Evolutionary conservation across 139 green algal species (phyloP).

Genomic region (Eudorina sp.): DNA sequence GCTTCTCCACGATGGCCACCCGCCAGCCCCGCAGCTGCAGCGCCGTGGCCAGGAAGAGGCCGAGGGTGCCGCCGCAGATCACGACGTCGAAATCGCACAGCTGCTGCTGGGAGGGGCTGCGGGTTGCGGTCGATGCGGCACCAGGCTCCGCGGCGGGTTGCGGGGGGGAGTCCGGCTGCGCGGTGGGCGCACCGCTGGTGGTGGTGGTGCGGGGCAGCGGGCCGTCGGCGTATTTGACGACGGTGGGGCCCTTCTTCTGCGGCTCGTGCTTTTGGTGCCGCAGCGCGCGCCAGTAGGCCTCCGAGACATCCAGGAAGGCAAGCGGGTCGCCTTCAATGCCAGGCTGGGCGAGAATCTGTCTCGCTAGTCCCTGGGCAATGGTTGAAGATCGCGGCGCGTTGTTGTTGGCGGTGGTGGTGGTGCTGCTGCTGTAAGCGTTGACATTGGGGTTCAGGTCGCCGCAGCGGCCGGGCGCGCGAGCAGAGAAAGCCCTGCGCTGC

Average conservation of each 20-base stretch:
- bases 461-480: not conserved
- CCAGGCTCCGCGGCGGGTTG: not conserved
- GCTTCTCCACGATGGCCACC: slow-evolving; percentile 77
- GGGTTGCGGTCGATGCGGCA: not conserved
- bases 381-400: not conserved
- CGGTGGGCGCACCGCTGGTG: not conserved
- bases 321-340: slow-evolving; percentile 55
- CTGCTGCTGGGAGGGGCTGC: not conserved
- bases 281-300: slow-evolving; percentile 66
- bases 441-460: not conserved
- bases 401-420: too few species aligned
- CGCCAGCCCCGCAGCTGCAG: slow-evolving; percentile 72
- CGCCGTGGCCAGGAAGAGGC: slow-evolving; percentile 84
- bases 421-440: not conserved
- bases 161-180: not conserved
- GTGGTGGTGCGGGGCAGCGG: not conserved
- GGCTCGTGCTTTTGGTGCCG: slow-evolving; percentile 61
- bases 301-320: slow-evolving; percentile 62
- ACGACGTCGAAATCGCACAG: slow-evolving; percentile 81
- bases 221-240: slow-evolving; percentile 37
- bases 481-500: not conserved
- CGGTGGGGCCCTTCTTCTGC: slow-evolving; percentile 59
- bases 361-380: not conserved
- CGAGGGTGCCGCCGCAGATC: slow-evolving; percentile 90
- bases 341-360: slow-evolving; percentile 29